Evolutionary conservation across 2,329 filamentous ascomycete genomes (phyloP).

Genomic region (Chrysoporthe puriensis): DNA sequence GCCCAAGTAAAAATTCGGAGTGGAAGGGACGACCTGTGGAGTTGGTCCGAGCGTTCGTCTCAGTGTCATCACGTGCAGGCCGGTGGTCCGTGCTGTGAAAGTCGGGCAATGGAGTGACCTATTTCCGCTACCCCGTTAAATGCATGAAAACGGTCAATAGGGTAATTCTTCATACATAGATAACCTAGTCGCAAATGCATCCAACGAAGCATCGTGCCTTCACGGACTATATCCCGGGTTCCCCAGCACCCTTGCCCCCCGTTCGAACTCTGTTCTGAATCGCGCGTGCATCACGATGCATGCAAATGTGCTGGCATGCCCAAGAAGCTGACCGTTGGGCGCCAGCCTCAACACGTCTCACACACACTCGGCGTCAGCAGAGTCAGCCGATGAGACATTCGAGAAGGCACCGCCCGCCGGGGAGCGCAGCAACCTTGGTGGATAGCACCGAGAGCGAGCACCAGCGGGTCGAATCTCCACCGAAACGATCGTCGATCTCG

Average conservation of each 20-base stretch:
- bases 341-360: background rate
- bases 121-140: slow-evolving; percentile 12
- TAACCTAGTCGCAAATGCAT: background rate
- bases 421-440: background rate
- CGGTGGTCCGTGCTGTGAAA: background rate
- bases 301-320: background rate
- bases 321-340: background rate
- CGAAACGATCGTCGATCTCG: background rate
- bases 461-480: background rate
- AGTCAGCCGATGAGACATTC: background rate
- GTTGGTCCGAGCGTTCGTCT: slow-evolving; percentile 12
- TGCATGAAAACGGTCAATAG: background rate
- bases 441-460: background rate
- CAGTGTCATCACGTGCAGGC: slow-evolving; percentile 11
- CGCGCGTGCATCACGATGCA: background rate
- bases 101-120: slow-evolving; percentile 22
- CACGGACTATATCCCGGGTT: background rate
- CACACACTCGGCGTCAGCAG: background rate
- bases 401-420: background rate
- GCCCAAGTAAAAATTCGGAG: slow-evolving; percentile 18
- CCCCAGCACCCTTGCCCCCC: slow-evolving; percentile 3
- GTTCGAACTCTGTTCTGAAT: background rate
- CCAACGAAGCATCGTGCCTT: background rate
- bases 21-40: slow-evolving; percentile 21
- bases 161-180: rapidly evolving